Percentiles rank a stretch among this genome's conserved stretches.
These are phyloP conservation scores for Bocquillonia castaneifolia DNA, from an alignment of 441 rosid genomes.

Conservation along the genomic window DNA sequence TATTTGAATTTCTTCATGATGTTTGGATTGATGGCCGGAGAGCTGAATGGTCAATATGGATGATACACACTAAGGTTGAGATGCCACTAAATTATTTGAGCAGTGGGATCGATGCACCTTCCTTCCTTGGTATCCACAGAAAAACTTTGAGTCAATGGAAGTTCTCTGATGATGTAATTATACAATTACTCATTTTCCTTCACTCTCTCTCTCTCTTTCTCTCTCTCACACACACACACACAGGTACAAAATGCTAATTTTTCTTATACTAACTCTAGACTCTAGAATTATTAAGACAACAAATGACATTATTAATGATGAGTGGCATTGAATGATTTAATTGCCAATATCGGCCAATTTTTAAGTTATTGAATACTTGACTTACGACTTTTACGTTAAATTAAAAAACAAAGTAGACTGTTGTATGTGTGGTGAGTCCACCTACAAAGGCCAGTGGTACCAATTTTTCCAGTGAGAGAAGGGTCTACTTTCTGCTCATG, in stretches of 20 bases:
- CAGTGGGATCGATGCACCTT: slow-evolving; percentile 53
- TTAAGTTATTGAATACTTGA: not conserved
- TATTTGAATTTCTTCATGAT: slow-evolving; percentile 59
- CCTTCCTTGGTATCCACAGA: slow-evolving; percentile 42
- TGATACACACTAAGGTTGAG: slow-evolving; percentile 81
- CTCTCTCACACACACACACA: too few relatives aligned
- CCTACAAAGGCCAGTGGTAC: not conserved
- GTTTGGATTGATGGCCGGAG: slow-evolving; percentile 74
- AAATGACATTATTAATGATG: not conserved
- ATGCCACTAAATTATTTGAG: slow-evolving; percentile 76
- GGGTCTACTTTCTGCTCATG: not conserved
- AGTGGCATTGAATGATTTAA: not conserved
- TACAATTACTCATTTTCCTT: not conserved
- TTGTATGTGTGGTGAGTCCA: not conserved
- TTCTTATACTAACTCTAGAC: not conserved
- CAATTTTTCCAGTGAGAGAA: not conserved
- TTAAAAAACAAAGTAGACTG: too few relatives aligned
- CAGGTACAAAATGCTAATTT: not conserved
- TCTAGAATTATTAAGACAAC: not conserved
- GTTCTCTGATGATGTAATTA: slow-evolving; percentile 55
- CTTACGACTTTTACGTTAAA: not conserved
- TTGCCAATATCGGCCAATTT: not conserved
- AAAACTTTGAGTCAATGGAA: slow-evolving; percentile 59
- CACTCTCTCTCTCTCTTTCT: slow-evolving; percentile 1
- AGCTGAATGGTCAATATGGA: slow-evolving; percentile 99